phyloP scores from a whole-genome alignment of 306 rosid genomes.

The Purshia tridentata region DNA sequence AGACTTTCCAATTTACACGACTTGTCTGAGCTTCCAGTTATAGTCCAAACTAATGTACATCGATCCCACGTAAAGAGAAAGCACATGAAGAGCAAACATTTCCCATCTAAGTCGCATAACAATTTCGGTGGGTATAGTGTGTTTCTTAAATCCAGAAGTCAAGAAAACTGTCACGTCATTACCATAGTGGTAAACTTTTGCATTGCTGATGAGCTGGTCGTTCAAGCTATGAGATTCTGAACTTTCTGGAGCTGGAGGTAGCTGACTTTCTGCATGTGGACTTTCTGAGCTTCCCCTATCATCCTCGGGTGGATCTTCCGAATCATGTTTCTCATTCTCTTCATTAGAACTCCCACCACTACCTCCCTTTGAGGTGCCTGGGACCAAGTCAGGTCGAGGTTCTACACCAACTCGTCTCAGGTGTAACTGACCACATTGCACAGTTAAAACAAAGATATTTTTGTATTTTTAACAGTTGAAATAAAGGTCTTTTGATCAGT shows the following conservation, averaged over 20 bases:
- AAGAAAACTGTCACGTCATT: slow-evolving; percentile 24
- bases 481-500: slow-evolving; percentile 13
- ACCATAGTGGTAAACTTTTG: slow-evolving; percentile 33
- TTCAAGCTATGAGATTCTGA: slow-evolving; percentile 60
- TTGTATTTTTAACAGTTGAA: slow-evolving; percentile 9
- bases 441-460: not conserved
- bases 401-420: slow-evolving; percentile 97
- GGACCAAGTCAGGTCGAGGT: slow-evolving; percentile 72
- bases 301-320: slow-evolving; percentile 53
- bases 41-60: slow-evolving; percentile 44
- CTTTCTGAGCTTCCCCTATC: slow-evolving; percentile 39
- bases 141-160: slow-evolving; percentile 27
- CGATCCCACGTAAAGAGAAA: slow-evolving; percentile 36
- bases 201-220: slow-evolving; percentile 43
- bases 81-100: slow-evolving; percentile 33
- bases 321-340: slow-evolving; percentile 39
- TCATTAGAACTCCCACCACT: slow-evolving; percentile 67
- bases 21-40: slow-evolving; percentile 46
- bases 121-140: slow-evolving; percentile 30
- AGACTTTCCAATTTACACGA: slow-evolving; percentile 37
- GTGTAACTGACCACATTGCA: slow-evolving; percentile 57
- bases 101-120: slow-evolving; percentile 34
- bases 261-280: slow-evolving; percentile 49
- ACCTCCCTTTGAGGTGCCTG: slow-evolving; percentile 52
- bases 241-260: slow-evolving; percentile 54